Evolutionary conservation across 176 grass and related monocot genomes (phyloP), one percentile per base, ranked within the genome.

Genomic region (Zea luxurians): DNA sequence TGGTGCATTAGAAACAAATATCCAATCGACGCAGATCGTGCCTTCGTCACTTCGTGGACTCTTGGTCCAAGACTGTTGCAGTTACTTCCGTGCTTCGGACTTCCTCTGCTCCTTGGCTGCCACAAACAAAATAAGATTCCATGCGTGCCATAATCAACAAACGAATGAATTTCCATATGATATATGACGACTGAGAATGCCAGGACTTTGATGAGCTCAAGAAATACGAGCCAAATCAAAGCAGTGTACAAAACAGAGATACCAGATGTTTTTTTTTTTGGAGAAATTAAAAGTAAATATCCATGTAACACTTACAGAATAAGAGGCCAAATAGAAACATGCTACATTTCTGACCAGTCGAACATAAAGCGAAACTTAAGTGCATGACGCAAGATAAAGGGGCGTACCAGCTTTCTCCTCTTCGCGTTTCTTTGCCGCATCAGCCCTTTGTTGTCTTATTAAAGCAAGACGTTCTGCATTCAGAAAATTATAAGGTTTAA

Each of bases 381-480:
- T 45, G 20, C 43, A 74, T 67, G 67, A 58, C 66, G 60, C 45
- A 50, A 61, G 62, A 76, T 48, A 50, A 5, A 54, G 35, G 71
- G 38, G 70, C 27, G 7, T 90, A 97, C 95, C 95, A 81, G 95
- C 91, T 89, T 94, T 98, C 86, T 98, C 95, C 80, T 94, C 91
- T 75, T 92, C 91, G 2, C 91, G 85, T 82, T 98, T 98, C 80
- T 94, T 98, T 75, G 95, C 95, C 83, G 95, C 95, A 53, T 92
- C 95, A 17, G 91, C 91, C 62, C 95, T 94, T 79, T 98, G 95
- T 66, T 84, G 91, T 69, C 95, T 89, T 80, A 98, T 87, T 79
- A 98, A 90, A 81, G 95, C 95, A 66, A 98, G 85, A 71, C 95
- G 95, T 66, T 98, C 95, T 98, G 83, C 87, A 90, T 80, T 77